phyloP scores from a whole-genome alignment of 441 rosid genomes.

The Metrosideros polymorpha region DNA sequence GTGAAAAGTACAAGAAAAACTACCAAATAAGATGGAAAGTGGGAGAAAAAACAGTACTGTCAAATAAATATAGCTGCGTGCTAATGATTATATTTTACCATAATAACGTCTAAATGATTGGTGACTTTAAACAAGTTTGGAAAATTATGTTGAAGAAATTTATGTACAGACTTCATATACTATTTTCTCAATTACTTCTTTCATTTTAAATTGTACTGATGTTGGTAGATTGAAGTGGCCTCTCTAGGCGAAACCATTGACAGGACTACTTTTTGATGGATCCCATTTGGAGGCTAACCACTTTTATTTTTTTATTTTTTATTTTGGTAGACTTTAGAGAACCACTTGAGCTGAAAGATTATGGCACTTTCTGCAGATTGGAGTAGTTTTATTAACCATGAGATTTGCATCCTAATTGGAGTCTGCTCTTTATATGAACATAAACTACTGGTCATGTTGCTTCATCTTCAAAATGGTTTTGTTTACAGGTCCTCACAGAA shows the following conservation, averaged over 20 bases:
- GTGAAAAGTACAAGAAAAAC: background rate
- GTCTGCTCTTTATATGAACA: background rate
- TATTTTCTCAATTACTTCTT: background rate
- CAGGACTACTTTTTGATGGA: background rate
- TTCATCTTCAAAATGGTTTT: background rate
- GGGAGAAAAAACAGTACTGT: background rate
- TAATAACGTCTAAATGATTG: background rate
- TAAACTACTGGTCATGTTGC: background rate
- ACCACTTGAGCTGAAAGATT: background rate
- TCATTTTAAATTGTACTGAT: background rate
- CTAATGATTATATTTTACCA: background rate
- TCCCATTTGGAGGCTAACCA: background rate
- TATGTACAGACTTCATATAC: background rate
- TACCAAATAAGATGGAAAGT: background rate
- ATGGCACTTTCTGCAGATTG: background rate
- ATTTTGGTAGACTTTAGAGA: background rate
- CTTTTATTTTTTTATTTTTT: background rate
- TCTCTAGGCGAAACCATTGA: background rate
- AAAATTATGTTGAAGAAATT: background rate
- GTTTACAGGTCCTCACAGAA: conserved; percentile 71
- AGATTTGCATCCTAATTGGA: background rate
- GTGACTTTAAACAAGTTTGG: background rate
- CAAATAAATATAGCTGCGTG: background rate
- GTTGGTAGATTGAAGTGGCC: background rate
- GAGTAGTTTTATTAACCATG: background rate